A percentile compares a stretch with the other conserved stretches of the same genome.
These are phyloP conservation scores for Colletotrichum godetiae DNA, from an alignment of 2,329 filamentous ascomycete genomes.

Conservation along the genomic window DNA sequence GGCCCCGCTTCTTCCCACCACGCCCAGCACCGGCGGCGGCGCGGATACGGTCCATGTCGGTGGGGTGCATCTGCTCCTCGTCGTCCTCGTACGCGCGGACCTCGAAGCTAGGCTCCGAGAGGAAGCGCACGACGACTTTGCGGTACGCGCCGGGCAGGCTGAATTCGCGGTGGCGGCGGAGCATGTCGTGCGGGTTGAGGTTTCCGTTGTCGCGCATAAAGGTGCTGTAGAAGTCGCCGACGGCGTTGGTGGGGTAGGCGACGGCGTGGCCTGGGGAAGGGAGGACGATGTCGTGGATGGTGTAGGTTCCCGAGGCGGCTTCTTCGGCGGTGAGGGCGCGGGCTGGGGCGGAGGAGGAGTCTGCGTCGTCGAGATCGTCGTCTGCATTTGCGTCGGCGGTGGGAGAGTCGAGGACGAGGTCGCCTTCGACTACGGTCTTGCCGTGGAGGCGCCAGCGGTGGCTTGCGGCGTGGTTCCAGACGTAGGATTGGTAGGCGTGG, in stretches of 20 bases:
- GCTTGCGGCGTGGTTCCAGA: constrained; percentile 91
- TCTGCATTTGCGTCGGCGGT: constrained; percentile 50
- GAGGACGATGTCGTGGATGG: constrained; percentile 88
- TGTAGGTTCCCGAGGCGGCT: constrained; percentile 78
- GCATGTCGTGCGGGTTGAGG: constrained; percentile 88
- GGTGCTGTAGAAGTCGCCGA: constrained; percentile 84
- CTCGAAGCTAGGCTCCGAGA: constrained; percentile 70
- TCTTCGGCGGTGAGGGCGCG: constrained; percentile 82
- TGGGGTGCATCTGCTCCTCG: constrained; percentile 87
- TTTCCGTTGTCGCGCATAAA: constrained; percentile 89
- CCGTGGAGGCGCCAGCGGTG: constrained; percentile 84
- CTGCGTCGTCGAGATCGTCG: constrained; percentile 68
- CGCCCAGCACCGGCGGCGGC: constrained; percentile 44
- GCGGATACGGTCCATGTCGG: constrained; percentile 80
- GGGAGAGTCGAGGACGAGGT: constrained; percentile 74
- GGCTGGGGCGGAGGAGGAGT: constrained; percentile 74
- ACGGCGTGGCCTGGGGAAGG: constrained; percentile 94
- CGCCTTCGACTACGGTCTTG: constrained; percentile 80
- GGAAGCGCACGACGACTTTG: constrained; percentile 81
- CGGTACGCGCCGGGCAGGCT: constrained; percentile 91
- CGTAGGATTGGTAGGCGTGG: constrained; percentile 93
- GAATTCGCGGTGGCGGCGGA: constrained; percentile 85
- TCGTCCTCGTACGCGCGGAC: constrained; percentile 77
- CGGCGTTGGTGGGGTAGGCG: constrained; percentile 83
- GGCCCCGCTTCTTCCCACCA: constrained; percentile 36